Conservation (phyloP, 2,329 filamentous ascomycete genomes). For the Sphaceloma murrayae region DNA sequence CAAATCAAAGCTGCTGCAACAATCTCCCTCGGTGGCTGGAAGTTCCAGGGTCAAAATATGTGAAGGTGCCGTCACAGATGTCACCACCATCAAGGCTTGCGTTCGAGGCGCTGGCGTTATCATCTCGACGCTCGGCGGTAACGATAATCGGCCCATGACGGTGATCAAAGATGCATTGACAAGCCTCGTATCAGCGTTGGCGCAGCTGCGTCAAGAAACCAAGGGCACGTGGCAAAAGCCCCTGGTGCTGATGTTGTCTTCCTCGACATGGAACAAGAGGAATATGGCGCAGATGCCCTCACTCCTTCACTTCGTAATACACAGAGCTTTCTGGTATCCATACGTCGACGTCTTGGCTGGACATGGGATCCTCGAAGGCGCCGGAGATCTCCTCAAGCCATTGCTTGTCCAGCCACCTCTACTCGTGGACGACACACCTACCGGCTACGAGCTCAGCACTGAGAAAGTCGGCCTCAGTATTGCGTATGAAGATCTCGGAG, state of each 20-base stretch:
- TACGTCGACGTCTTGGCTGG: not conserved
- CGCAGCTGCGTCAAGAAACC: not conserved
- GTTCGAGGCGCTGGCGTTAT: not conserved
- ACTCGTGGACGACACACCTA: not conserved
- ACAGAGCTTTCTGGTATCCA: constrained; percentile 1
- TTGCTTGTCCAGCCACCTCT: not conserved
- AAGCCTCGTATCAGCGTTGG: not conserved
- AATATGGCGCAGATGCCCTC: not conserved
- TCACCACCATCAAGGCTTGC: not conserved
- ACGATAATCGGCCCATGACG: constrained; percentile 5
- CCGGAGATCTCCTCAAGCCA: not conserved
- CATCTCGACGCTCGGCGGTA: constrained; percentile 9
- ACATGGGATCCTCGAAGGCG: not conserved
- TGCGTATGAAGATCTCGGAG: constrained; percentile 2
- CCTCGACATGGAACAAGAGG: constrained; percentile 3
- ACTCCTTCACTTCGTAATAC: not conserved
- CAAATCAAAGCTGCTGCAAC: constrained; percentile 1
- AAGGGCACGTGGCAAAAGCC: not conserved
- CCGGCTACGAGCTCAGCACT: not conserved
- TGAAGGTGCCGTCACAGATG: constrained; percentile 4
- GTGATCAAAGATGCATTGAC: constrained; percentile 1
- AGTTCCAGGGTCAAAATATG: not conserved
- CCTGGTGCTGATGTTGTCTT: constrained; percentile 1
- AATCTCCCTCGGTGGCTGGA: not conserved
- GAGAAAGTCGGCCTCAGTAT: not conserved